phyloP scores from a whole-genome alignment of 441 rosid genomes.

The Erodium chrysanthum region DNA sequence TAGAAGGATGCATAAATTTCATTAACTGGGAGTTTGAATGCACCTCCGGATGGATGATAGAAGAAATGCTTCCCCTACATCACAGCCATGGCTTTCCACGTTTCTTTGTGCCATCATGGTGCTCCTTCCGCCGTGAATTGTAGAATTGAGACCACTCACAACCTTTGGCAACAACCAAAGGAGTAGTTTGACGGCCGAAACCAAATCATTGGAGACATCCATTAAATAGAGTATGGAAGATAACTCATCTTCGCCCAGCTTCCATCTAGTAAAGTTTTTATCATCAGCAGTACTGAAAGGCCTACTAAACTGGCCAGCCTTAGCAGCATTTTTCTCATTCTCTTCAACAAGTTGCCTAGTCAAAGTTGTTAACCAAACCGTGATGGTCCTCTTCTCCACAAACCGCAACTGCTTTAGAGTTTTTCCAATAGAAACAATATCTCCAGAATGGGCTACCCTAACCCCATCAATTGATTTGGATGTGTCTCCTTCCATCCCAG shows the following conservation, averaged over 20 bases:
- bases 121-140: constrained; percentile 70
- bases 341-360: constrained; percentile 84
- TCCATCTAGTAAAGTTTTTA: constrained; percentile 55
- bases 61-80: constrained; percentile 77
- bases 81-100: constrained; percentile 59
- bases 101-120: constrained; percentile 42
- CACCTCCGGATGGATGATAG: constrained; percentile 84
- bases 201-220: constrained; percentile 74
- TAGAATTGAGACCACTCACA: constrained; percentile 43
- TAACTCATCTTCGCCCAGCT: constrained; percentile 89
- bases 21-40: constrained; percentile 15
- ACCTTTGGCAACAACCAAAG: constrained; percentile 88
- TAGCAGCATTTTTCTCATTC: constrained; percentile 49
- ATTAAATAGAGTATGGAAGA: constrained; percentile 60
- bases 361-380: constrained; percentile 64
- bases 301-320: constrained; percentile 52
- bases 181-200: constrained; percentile 66
- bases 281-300: constrained; percentile 57
- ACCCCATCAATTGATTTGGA: constrained; percentile 48
- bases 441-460: constrained; percentile 37
- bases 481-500: constrained; percentile 45
- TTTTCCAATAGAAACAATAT: constrained; percentile 64
- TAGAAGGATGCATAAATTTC: constrained; percentile 2
- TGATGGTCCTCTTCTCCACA: constrained; percentile 68
- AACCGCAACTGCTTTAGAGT: constrained; percentile 65